Evolutionary conservation across 441 rosid species (phyloP).

Genomic region (Erysimum pusillum): DNA sequence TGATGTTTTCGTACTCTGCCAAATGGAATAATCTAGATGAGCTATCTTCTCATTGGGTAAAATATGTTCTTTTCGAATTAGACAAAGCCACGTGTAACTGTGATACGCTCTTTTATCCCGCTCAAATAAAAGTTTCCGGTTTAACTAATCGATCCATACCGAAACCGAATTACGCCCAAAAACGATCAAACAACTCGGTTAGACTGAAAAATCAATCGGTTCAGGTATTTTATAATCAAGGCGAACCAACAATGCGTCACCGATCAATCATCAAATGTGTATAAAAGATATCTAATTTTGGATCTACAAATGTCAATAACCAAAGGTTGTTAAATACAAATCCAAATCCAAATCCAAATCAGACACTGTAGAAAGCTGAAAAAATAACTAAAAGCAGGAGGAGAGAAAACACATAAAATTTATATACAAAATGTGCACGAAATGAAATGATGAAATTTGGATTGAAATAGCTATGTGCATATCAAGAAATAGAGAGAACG

Average conservation of each 20-base stretch:
- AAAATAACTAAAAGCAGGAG: neutral
- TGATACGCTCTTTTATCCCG: neutral
- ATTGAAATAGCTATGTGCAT: conserved; percentile 35
- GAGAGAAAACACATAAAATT: neutral
- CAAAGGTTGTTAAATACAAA: conserved; percentile 12
- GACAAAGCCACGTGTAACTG: conserved; percentile 6
- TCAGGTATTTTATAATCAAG: neutral
- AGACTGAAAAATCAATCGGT: neutral
- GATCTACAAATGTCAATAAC: conserved; percentile 10
- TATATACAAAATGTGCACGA: conserved; percentile 16
- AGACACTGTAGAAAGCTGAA: neutral
- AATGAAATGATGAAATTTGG: neutral
- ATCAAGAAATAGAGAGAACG: neutral
- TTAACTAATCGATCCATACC: neutral
- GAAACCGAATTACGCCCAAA: neutral
- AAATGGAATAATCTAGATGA: conserved; percentile 22
- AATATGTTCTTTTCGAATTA: neutral
- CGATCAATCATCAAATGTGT: neutral
- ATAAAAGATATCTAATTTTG: neutral
- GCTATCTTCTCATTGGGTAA: conserved; percentile 16
- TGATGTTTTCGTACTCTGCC: conserved; percentile 31
- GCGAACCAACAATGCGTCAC: neutral
- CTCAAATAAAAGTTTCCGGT: neutral
- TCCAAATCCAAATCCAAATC: conserved; percentile 39
- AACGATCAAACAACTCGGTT: neutral